Base-by-base conservation (phyloP, 257 asterid species). In the Fraxinus anomala region DNA sequence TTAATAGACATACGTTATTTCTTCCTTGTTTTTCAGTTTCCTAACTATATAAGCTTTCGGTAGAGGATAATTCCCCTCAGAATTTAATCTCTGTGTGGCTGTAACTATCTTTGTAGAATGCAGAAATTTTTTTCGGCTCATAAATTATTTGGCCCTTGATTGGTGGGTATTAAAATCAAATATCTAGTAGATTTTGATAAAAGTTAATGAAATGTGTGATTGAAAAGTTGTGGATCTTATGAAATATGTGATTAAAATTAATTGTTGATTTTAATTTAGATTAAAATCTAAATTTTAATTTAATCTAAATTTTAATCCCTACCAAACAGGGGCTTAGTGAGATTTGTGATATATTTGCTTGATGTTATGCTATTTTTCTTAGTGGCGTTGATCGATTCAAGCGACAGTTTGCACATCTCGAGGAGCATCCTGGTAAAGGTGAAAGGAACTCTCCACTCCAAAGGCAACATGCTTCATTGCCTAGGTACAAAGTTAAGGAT, bases 311-410 rank as follows among this genome's bases (percentile, higher is more conserved):
- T 39, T 39, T 39, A 11, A 39, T 39, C 44, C 44, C 44, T 39
- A 39, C 13, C 44, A 39, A 39, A 11, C 2, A 8, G 44, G 44
- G 44, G 13, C 44, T 8, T 39, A 28, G 14, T 68, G 51, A 56
- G 39, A 73, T 81, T 68, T 67, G 40, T 82, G 77, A 83, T 54
- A 65, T 73, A 65, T 74, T 79, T 59, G 34, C 51, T 28, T 63
- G 33, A 61, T 61, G 33, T 14, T 71, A 59, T 56, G 67, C 73
- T 70, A 28, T 85, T 21, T 83, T 77, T 26, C 63, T 78, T 83
- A 94, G 98, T 79, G 98, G 98, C 10, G 96, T 94, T 80, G 99
- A 95, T 86, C 96, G 99, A 73, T 94, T 94, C 90, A 94, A 90
- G 90, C 82, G 94, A 63, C 99, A 94, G 79, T 94, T 94, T 89